Conservation (phyloP, 2,329 filamentous ascomycete species). For the Bipolaris sorokiniana region DNA sequence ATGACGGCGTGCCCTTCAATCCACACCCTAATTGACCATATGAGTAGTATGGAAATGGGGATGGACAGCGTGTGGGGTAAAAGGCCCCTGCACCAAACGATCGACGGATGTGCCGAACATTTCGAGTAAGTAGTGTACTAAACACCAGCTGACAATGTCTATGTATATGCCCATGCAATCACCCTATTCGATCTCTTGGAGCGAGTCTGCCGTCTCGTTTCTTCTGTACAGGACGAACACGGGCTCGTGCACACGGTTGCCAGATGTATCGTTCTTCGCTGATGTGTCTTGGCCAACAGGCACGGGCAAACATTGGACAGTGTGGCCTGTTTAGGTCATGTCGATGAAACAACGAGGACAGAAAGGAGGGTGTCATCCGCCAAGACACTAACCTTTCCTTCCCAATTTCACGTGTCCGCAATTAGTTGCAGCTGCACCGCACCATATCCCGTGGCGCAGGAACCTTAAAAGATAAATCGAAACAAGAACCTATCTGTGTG, state of each 20-base stretch:
- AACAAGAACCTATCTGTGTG: neutral
- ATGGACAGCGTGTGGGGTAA: slow-evolving; percentile 23
- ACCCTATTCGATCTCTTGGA: neutral
- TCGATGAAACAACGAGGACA: slow-evolving; percentile 11
- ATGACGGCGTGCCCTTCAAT: slow-evolving; percentile 6
- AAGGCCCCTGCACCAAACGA: slow-evolving; percentile 3
- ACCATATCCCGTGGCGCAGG: neutral
- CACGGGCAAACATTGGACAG: neutral
- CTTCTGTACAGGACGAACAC: neutral
- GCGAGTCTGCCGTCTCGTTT: neutral
- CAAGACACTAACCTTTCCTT: slow-evolving; percentile 13
- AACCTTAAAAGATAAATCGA: neutral
- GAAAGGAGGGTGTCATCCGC: slow-evolving; percentile 4
- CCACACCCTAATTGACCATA: neutral
- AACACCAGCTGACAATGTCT: neutral
- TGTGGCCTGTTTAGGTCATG: slow-evolving; percentile 1
- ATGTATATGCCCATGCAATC: neutral
- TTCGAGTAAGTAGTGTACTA: neutral
- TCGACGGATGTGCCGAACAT: slow-evolving; percentile 12
- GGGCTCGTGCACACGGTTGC: neutral
- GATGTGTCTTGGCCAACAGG: too few relatives aligned
- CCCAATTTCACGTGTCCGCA: slow-evolving; percentile 1
- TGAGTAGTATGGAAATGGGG: slow-evolving; percentile 12
- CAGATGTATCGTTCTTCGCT: too few relatives aligned
- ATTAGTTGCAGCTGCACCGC: neutral